These are phyloP conservation scores for Naganishia onofrii DNA, from an alignment of 768 basidiomycete genomes.

Conservation along the genomic window DNA sequence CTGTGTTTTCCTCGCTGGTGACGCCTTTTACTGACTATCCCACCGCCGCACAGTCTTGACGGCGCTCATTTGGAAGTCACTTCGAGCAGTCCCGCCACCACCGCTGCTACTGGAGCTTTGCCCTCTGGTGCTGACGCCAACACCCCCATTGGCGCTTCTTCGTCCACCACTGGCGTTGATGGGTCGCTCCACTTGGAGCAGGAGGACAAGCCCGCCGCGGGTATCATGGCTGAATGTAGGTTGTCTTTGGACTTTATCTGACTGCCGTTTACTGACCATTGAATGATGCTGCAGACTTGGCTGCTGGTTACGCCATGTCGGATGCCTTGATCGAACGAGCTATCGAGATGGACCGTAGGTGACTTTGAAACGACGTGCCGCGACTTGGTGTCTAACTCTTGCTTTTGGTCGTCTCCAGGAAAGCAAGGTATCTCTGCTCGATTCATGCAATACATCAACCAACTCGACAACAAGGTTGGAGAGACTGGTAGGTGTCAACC, in stretches of 20 bases:
- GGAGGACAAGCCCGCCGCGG: slow-evolving; percentile 72
- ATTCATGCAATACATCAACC: slow-evolving; percentile 75
- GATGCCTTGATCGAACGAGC: slow-evolving; percentile 68
- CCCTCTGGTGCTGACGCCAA: slow-evolving; percentile 45
- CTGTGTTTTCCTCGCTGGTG: neutral
- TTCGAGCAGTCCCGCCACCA: slow-evolving; percentile 36
- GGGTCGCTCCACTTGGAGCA: slow-evolving; percentile 60
- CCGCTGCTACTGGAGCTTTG: slow-evolving; percentile 39
- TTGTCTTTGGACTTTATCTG: neutral
- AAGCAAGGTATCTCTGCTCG: slow-evolving; percentile 83
- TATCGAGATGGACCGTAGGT: slow-evolving; percentile 55
- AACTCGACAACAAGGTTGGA: slow-evolving; percentile 64
- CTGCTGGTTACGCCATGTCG: slow-evolving; percentile 77
- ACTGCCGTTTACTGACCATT: neutral
- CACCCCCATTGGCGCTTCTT: slow-evolving; percentile 44
- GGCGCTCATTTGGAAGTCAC: slow-evolving; percentile 65
- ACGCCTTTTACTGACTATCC: neutral
- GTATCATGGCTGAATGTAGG: slow-evolving; percentile 34
- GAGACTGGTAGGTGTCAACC: slow-evolving; percentile 22
- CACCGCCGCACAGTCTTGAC: slow-evolving; percentile 57
- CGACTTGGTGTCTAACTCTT: neutral
- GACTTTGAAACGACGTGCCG: slow-evolving; percentile 59
- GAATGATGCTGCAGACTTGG: slow-evolving; percentile 58
- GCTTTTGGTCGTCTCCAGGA: slow-evolving; percentile 29
- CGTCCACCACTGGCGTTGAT: slow-evolving; percentile 23